Evolutionary conservation across 2,329 filamentous ascomycete species (phyloP).

Genomic region (Curvularia sp.): DNA sequence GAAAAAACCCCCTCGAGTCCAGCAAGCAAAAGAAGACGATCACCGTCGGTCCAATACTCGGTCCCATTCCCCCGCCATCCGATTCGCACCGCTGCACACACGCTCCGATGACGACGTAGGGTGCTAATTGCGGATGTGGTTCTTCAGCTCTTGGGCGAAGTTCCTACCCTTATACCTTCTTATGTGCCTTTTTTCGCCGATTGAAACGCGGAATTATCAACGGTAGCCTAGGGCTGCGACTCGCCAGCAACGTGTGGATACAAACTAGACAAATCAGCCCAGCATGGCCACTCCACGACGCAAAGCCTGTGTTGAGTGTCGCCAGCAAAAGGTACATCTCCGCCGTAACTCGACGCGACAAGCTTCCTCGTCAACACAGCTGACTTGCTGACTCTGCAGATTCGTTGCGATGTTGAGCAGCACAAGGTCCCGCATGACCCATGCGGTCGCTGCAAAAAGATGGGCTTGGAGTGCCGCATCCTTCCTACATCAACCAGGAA

Average conservation of each 20-base stretch:
- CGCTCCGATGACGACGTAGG: slow-evolving; percentile 45
- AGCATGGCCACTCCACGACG: slow-evolving; percentile 46
- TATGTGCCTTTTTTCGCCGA: slow-evolving; percentile 40
- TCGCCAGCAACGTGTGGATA: slow-evolving; percentile 33
- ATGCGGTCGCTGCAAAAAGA: slow-evolving; percentile 47
- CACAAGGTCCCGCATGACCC: slow-evolving; percentile 48
- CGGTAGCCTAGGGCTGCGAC: slow-evolving; percentile 28
- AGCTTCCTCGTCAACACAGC: slow-evolving; percentile 5
- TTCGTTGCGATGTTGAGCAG: slow-evolving; percentile 51
- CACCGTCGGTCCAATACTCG: slow-evolving; percentile 40
- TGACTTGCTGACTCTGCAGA: slow-evolving; percentile 35
- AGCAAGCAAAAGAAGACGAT: slow-evolving; percentile 25
- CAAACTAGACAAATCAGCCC: slow-evolving; percentile 28
- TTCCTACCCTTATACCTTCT: slow-evolving; percentile 27
- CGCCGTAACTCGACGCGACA: slow-evolving; percentile 9
- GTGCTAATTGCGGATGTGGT: slow-evolving; percentile 31
- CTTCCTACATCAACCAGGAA: slow-evolving; percentile 49
- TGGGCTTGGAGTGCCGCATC: slow-evolving; percentile 48
- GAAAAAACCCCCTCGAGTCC: slow-evolving; percentile 16
- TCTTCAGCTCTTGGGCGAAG: slow-evolving; percentile 29
- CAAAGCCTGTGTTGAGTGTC: slow-evolving; percentile 50
- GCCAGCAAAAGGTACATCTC: slow-evolving; percentile 47
- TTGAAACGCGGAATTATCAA: slow-evolving; percentile 27
- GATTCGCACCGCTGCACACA: slow-evolving; percentile 37
- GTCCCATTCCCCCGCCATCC: slow-evolving; percentile 44